These are phyloP conservation scores for Gossypium davidsonii DNA, from an alignment of 441 rosid genomes.

Conservation along the genomic window DNA sequence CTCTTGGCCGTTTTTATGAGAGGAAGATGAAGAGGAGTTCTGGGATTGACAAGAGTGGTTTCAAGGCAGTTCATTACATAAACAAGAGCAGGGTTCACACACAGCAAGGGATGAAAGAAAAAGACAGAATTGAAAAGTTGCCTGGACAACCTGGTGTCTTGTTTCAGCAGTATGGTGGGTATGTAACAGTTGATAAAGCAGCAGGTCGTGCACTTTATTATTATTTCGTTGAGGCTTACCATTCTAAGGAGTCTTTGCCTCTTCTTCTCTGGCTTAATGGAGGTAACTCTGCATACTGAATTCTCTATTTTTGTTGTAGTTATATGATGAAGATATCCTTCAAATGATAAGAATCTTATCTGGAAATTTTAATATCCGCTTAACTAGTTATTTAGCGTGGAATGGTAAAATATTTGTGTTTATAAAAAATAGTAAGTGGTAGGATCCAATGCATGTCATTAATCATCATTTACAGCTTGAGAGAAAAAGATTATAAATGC, in stretches of 20 bases:
- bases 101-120: slow-evolving; percentile 42
- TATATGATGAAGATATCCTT: neutral
- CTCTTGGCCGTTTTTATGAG: slow-evolving; percentile 33
- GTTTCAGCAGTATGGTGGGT: slow-evolving; percentile 69
- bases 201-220: slow-evolving; percentile 68
- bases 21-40: slow-evolving; percentile 30
- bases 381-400: no score
- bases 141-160: slow-evolving; percentile 64
- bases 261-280: slow-evolving; percentile 94
- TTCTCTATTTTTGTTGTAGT: neutral
- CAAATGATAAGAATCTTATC: neutral
- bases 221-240: slow-evolving; percentile 56
- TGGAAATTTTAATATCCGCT: neutral
- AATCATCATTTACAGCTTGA: neutral
- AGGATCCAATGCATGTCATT: neutral
- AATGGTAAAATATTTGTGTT: neutral
- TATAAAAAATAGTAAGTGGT: no score
- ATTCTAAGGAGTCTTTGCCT: slow-evolving; percentile 43
- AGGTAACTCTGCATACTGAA: slow-evolving; percentile 29
- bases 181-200: slow-evolving; percentile 51
- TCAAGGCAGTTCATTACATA: slow-evolving; percentile 21
- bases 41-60: slow-evolving; percentile 27
- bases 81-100: slow-evolving; percentile 13
- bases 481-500: no score
- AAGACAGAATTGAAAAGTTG: slow-evolving; percentile 43